Conservation (phyloP, 805 yeast genomes). For the Yarrowia osloensis region DNA sequence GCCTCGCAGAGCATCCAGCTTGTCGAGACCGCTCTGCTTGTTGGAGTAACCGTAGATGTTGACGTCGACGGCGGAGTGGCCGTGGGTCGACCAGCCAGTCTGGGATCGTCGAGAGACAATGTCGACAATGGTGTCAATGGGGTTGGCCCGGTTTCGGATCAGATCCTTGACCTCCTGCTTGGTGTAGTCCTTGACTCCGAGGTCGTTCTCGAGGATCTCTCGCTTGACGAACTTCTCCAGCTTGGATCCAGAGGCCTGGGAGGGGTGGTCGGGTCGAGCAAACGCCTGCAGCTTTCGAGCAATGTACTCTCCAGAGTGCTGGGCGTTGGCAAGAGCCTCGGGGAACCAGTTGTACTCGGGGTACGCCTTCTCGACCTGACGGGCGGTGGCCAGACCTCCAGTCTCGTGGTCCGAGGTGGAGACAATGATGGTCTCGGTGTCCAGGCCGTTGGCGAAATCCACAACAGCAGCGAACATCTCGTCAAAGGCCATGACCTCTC, state of each 20-base stretch:
- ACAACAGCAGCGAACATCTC: slow-evolving; percentile 74
- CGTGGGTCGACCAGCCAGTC: slow-evolving; percentile 96
- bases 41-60: slow-evolving; percentile 77
- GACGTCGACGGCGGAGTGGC: slow-evolving; percentile 95
- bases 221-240: slow-evolving; percentile 52
- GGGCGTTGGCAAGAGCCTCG: slow-evolving; percentile 64
- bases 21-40: slow-evolving; percentile 41
- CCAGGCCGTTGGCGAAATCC: slow-evolving; percentile 65
- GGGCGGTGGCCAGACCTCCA: slow-evolving; percentile 87
- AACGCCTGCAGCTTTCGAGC: slow-evolving; percentile 48
- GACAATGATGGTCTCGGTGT: slow-evolving; percentile 73
- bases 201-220: slow-evolving; percentile 60
- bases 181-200: slow-evolving; percentile 65
- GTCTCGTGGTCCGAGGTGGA: slow-evolving; percentile 95
- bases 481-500: slow-evolving; percentile 87
- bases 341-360: slow-evolving; percentile 93
- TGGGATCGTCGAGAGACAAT: slow-evolving; percentile 81
- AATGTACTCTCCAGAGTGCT: slow-evolving; percentile 76
- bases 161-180: slow-evolving; percentile 55
- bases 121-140: slow-evolving; percentile 58
- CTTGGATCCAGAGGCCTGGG: slow-evolving; percentile 32
- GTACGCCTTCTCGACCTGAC: slow-evolving; percentile 66
- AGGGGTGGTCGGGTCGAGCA: slow-evolving; percentile 37
- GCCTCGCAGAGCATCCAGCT: slow-evolving; percentile 57
- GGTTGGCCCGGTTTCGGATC: slow-evolving; percentile 42